These are phyloP conservation scores for Cyanodermella asteris DNA, from an alignment of 2,329 filamentous ascomycete genomes.

Conservation along the genomic window DNA sequence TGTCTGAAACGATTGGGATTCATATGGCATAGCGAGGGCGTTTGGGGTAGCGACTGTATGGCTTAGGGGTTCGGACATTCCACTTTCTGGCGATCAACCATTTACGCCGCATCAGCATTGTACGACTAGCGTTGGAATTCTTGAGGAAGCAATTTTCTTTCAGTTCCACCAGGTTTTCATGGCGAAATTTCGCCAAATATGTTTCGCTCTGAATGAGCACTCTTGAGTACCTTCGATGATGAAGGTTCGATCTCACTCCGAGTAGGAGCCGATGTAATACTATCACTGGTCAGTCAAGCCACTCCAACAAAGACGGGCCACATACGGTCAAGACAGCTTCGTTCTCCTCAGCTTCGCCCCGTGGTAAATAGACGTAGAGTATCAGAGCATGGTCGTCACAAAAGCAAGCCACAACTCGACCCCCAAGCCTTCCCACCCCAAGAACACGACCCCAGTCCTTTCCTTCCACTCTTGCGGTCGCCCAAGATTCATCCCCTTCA, in stretches of 20 bases:
- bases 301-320: constrained; percentile 4
- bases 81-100: too few relatives aligned
- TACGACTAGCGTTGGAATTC: too few relatives aligned
- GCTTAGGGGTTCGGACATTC: too few relatives aligned
- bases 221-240: neutral
- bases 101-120: too few relatives aligned
- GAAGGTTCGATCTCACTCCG: constrained; percentile 10
- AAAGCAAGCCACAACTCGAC: constrained; percentile 81
- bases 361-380: constrained; percentile 59
- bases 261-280: constrained; percentile 39
- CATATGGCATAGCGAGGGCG: too few relatives aligned
- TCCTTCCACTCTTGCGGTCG: constrained; percentile 74
- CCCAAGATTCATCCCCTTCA: constrained; percentile 64
- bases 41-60: too few relatives aligned
- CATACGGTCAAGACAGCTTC: constrained; percentile 57
- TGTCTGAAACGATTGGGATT: too few relatives aligned
- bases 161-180: too few relatives aligned
- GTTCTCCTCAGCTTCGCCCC: constrained; percentile 45
- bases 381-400: constrained; percentile 61
- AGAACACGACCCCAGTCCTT: constrained; percentile 89
- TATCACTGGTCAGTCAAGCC: constrained; percentile 10
- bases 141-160: too few relatives aligned
- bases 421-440: constrained; percentile 73
- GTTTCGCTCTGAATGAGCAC: too few relatives aligned
- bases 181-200: too few relatives aligned